phyloP scores from a whole-genome alignment of 169 alveolate genomes.

The Eimeria nieschulzi region DNA sequence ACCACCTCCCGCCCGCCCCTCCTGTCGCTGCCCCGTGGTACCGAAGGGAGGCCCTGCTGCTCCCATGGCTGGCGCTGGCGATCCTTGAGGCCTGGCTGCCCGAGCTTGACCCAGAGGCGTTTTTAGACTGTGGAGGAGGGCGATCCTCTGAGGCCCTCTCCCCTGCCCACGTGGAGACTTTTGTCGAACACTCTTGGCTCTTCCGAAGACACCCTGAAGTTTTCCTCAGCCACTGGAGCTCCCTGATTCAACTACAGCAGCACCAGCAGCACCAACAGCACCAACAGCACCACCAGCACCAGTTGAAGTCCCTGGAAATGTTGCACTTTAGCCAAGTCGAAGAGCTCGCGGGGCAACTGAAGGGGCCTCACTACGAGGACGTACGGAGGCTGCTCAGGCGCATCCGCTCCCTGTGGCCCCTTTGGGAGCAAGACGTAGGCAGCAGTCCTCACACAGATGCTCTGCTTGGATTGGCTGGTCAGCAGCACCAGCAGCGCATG shows the following conservation, averaged over 20 bases:
- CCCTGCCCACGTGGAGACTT: conserved; percentile 30
- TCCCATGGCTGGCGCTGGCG: conserved; percentile 57
- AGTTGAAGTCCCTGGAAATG: conserved; percentile 1
- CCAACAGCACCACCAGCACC: not conserved
- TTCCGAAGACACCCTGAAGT: conserved; percentile 1
- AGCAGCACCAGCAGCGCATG: conserved; percentile 40
- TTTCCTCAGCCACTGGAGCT: conserved; percentile 10
- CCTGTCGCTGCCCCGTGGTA: not conserved
- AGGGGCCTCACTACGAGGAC: not conserved
- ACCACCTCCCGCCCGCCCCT: not conserved
- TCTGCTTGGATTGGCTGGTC: not conserved
- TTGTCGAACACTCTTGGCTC: conserved; percentile 34
- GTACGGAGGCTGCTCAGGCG: not conserved
- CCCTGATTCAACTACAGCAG: not conserved
- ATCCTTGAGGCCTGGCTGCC: conserved; percentile 27
- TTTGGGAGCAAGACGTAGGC: conserved; percentile 28
- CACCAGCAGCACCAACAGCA: not conserved
- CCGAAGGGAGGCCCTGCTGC: conserved; percentile 20
- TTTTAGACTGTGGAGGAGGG: not conserved
- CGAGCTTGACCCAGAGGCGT: conserved; percentile 50
- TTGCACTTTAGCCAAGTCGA: not conserved
- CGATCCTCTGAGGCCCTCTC: not conserved
- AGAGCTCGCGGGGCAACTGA: not conserved
- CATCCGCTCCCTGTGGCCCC: conserved; percentile 6
- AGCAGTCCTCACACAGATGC: not conserved